Base-by-base conservation (phyloP, 2,329 filamentous ascomycete genomes). In the Colletotrichum australisinense region DNA sequence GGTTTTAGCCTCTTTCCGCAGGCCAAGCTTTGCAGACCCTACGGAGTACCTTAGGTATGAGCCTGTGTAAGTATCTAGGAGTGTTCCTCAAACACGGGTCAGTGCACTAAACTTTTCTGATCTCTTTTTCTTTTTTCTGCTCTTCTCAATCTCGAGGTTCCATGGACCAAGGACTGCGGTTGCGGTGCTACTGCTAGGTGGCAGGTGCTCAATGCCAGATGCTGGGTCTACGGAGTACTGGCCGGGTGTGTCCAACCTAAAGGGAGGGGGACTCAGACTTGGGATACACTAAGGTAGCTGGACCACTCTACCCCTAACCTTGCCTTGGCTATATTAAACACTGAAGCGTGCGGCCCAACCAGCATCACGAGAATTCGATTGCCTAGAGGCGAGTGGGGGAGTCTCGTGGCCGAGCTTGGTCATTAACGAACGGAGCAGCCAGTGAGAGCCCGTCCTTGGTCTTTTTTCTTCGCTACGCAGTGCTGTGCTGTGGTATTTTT, bases 331-430 rank as follows among this genome's bases (percentile, higher is more conserved):
- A 55, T 35, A 22, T n/a, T 22, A 16, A 63, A 63, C 16, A 49
- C 16, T 35, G 42, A 26, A 24, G 2, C 26, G 24, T 32, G 28
- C 8, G 16, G 30, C 26, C 69, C 69, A 72, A 69, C 60, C 69
- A 63, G 12, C 11, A 52, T 16, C 28, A 11, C n/a, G 57, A 59
- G 66, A 72, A 72, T 72, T 42, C 58, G 65, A 63, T 69, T 72
- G 69, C 69, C 69, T 72, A 26, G 58, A 63, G 57, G 38, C 19
- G 42, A 60, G 66, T 60, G 57, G 64, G 19, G n/a, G 52, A 62
- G 46, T 35, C 30, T 56, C 49, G 30, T 42, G 46, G 16, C 53
- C 49, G 62, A 38, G 42, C 22, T n/a, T 19, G 62, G 22, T 35
- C 16, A 55, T 24, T 14, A 28, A 55, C 24, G 52, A 49, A 19